phyloP scores from a whole-genome alignment of 805 yeast genomes.

The Barnettozyma vustinii region DNA sequence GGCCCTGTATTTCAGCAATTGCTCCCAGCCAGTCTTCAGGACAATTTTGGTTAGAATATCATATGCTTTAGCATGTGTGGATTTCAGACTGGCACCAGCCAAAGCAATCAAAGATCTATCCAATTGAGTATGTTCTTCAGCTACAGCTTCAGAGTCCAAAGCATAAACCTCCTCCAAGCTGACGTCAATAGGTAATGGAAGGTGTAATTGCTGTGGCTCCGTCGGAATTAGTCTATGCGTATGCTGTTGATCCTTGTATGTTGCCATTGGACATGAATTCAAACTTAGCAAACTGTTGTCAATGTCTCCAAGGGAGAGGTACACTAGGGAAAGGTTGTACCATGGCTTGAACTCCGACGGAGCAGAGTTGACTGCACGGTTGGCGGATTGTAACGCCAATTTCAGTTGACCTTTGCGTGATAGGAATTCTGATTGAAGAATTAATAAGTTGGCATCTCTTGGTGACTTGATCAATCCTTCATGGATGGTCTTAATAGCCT shows the following conservation, averaged over 20 bases:
- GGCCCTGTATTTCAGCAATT: conserved; percentile 51
- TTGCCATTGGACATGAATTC: conserved; percentile 77
- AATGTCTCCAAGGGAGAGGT: conserved; percentile 57
- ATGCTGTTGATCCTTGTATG: conserved; percentile 57
- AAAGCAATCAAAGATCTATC: conserved; percentile 57
- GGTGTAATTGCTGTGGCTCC: conserved; percentile 50
- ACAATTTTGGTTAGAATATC: conserved; percentile 59
- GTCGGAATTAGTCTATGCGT: conserved; percentile 57
- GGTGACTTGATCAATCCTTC: conserved; percentile 45
- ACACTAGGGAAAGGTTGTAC: conserved; percentile 60
- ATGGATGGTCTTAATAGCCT: conserved; percentile 47
- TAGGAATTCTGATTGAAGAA: conserved; percentile 55
- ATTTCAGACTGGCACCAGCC: conserved; percentile 64
- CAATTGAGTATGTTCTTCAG: conserved; percentile 57
- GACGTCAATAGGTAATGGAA: conserved; percentile 74
- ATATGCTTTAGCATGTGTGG: conserved; percentile 53
- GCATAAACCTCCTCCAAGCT: conserved; percentile 63
- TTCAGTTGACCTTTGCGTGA: conserved; percentile 46
- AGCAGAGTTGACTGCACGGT: conserved; percentile 59
- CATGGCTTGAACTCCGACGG: conserved; percentile 77
- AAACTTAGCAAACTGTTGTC: conserved; percentile 68
- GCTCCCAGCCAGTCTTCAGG: conserved; percentile 71
- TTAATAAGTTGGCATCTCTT: conserved; percentile 49
- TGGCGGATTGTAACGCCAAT: conserved; percentile 53
- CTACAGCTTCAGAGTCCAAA: conserved; percentile 59